These are phyloP conservation scores for Phaeosphaeria sp. DNA, from an alignment of 2,329 filamentous ascomycete genomes.

Conservation along the genomic window DNA sequence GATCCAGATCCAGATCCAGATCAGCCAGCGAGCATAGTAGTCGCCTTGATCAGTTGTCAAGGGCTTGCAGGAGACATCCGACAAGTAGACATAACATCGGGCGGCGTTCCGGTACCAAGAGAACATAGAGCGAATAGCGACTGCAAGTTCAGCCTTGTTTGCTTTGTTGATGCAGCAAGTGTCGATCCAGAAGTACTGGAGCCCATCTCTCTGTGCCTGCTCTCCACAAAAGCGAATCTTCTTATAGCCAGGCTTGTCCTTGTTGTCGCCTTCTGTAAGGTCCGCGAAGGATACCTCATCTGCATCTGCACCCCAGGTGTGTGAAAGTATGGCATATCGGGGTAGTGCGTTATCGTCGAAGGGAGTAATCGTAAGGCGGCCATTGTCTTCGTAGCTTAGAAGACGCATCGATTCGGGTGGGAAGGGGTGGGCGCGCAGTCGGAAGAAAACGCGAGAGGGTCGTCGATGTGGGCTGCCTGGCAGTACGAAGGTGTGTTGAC, in stretches of 20 bases:
- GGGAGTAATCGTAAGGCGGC: neutral
- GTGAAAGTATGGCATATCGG: neutral
- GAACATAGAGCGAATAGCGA: too few relatives aligned
- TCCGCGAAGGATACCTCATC: neutral
- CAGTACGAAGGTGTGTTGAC: too few relatives aligned
- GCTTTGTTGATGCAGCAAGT: too few relatives aligned
- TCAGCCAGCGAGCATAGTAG: too few relatives aligned
- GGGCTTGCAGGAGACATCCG: too few relatives aligned
- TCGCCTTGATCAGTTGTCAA: too few relatives aligned
- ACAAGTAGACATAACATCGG: too few relatives aligned
- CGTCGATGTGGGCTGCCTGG: neutral
- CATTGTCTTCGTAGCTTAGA: conserved; percentile 1
- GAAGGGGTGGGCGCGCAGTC: neutral
- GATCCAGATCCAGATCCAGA: too few relatives aligned
- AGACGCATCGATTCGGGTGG: conserved; percentile 1
- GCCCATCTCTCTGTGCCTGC: neutral
- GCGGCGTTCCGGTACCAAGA: too few relatives aligned
- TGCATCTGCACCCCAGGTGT: neutral
- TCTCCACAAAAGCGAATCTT: neutral
- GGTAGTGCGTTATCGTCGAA: conserved; percentile 1
- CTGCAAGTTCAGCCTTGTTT: too few relatives aligned
- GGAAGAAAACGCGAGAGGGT: neutral
- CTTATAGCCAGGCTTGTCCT: neutral
- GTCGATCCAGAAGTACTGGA: neutral
- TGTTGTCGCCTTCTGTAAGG: neutral